Conservation (phyloP, 148 eudicot genomes). For the Camellia japonica region DNA sequence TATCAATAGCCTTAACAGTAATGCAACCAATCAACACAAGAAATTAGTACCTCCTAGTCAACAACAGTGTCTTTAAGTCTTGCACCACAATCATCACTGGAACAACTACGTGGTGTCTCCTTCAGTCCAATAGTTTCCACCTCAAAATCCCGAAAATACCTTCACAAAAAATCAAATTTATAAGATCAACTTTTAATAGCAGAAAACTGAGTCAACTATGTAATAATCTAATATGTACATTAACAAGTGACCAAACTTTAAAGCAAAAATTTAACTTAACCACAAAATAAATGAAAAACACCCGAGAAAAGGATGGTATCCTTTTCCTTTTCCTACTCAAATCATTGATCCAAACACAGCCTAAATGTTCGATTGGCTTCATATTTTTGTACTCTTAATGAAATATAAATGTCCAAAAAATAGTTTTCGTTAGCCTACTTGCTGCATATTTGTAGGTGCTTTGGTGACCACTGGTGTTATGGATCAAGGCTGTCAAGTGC, state of each 20-base stretch:
- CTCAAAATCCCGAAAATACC: slow-evolving; percentile 95
- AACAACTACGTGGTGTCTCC: slow-evolving; percentile 83
- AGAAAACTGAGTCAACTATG: background rate
- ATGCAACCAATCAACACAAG: background rate
- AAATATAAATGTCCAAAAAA: background rate
- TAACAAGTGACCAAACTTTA: background rate
- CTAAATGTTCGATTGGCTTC: slow-evolving; percentile 4
- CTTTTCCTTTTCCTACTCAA: too few species aligned
- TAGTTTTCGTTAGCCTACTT: background rate
- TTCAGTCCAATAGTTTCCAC: slow-evolving; percentile 92
- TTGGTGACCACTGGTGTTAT: background rate
- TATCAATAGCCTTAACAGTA: background rate
- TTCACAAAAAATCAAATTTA: slow-evolving; percentile 24
- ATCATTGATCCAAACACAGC: too few species aligned
- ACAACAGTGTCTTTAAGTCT: slow-evolving; percentile 88
- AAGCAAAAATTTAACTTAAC: too few species aligned
- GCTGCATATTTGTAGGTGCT: slow-evolving; percentile 3
- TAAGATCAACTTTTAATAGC: slow-evolving; percentile 1
- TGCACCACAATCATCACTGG: slow-evolving; percentile 52
- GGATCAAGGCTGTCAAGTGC: background rate
- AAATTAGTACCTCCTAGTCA: slow-evolving; percentile 87
- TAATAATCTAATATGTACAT: background rate
- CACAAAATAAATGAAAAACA: background rate
- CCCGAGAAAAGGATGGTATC: background rate
- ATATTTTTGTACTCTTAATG: background rate